These are phyloP conservation scores for Aegilops umbellulata DNA, from an alignment of 176 grass and related monocot genomes.

Conservation along the genomic window DNA sequence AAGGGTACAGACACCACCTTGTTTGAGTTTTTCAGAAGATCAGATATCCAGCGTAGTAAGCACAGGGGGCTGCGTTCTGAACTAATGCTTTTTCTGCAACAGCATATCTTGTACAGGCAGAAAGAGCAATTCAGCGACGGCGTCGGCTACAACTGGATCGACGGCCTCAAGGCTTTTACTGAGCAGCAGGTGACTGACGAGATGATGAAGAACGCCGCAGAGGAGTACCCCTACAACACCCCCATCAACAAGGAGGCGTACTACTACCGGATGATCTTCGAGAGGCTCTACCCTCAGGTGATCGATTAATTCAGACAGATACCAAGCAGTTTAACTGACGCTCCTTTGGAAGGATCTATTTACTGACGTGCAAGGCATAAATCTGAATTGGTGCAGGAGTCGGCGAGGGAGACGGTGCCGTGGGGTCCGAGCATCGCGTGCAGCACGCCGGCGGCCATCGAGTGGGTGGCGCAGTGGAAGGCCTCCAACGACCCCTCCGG, in stretches of 20 bases:
- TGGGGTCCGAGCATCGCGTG: conserved; percentile 93
- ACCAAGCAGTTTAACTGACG: not conserved
- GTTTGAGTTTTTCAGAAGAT: not conserved
- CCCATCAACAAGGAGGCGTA: conserved; percentile 88
- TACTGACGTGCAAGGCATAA: not conserved
- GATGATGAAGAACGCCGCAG: conserved; percentile 78
- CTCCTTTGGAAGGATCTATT: not conserved
- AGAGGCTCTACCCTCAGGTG: conserved; percentile 97
- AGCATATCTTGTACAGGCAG: conserved; percentile 98
- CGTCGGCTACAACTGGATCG: conserved; percentile 95
- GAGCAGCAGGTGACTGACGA: conserved; percentile 67
- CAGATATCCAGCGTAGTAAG: not conserved
- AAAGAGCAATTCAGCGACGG: conserved; percentile 99
- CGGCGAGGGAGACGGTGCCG: conserved; percentile 80
- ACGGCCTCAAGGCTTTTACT: conserved; percentile 88
- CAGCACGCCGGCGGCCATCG: conserved; percentile 92
- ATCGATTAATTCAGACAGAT: not conserved
- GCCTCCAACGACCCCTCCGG: conserved; percentile 88
- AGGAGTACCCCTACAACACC: conserved; percentile 73
- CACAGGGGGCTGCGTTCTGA: not conserved
- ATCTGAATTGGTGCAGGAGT: conserved; percentile 50
- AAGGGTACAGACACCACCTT: conserved; percentile 39
- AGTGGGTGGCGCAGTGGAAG: conserved; percentile 95
- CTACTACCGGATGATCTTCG: conserved; percentile 98
- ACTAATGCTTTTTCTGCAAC: not conserved